Percentiles rank a stretch among this genome's conserved stretches.
Conservation (phyloP, 78 protist species). For the Dictyostelium citrinum region DNA sequence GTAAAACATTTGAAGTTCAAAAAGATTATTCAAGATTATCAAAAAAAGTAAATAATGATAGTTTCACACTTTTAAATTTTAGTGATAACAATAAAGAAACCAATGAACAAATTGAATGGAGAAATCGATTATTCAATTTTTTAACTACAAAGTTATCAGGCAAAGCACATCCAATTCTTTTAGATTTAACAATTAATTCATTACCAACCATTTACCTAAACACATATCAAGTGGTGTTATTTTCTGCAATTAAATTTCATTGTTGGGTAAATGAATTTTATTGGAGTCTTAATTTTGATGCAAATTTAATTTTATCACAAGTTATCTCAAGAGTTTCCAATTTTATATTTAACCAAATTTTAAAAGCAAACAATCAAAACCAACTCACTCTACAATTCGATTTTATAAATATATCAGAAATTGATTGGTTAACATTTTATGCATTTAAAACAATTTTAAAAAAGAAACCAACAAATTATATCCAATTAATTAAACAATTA, state of each 20-base stretch:
- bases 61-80: neutral
- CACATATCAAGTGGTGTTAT: neutral
- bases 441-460: neutral
- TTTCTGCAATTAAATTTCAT: neutral
- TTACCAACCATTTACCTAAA: neutral
- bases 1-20: constrained; percentile 22
- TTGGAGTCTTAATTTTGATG: neutral
- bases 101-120: neutral
- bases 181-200: neutral
- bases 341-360: neutral
- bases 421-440: neutral
- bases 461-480: neutral
- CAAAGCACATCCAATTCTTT: neutral
- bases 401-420: neutral
- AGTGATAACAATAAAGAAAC: neutral
- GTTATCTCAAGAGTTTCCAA: neutral
- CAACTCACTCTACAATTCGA: neutral
- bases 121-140: neutral
- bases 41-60: neutral
- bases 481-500: neutral
- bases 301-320: neutral
- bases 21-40: neutral
- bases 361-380: neutral
- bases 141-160: neutral
- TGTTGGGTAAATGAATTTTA: neutral